A percentile compares a stretch with the other conserved stretches of the same genome.
Conservation (phyloP, 2,329 filamentous ascomycete species). For the Fusarium tanahbumbuense region DNA sequence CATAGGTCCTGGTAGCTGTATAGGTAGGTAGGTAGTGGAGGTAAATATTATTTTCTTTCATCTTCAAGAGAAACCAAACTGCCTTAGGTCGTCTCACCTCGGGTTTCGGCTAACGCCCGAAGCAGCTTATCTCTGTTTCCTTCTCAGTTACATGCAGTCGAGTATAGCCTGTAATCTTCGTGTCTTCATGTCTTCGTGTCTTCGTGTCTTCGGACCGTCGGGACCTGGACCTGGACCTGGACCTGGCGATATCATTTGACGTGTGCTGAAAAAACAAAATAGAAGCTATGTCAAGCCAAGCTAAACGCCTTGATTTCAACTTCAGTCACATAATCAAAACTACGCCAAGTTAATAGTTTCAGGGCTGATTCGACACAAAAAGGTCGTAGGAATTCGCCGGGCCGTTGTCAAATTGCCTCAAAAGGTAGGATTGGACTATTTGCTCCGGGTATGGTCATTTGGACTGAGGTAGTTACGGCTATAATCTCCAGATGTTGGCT, state of each 20-base stretch:
- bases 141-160: not conserved
- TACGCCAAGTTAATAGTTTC: not conserved
- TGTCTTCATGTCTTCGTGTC: too few relatives aligned
- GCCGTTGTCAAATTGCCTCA: not conserved
- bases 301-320: not conserved
- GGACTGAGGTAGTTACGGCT: not conserved
- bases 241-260: not conserved
- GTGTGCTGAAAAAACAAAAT: not conserved
- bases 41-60: not conserved
- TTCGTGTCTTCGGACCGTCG: conserved; percentile 17
- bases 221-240: not conserved
- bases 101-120: conserved; percentile 44
- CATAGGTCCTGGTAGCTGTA: not conserved
- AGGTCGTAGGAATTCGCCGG: not conserved
- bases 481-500: conserved; percentile 2
- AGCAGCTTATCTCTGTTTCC: conserved; percentile 3
- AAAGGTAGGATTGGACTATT: conserved; percentile 17
- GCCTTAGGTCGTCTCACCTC: not conserved
- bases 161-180: conserved; percentile 5
- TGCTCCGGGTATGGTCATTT: conserved; percentile 14
- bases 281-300: not conserved
- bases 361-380: not conserved
- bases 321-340: not conserved
- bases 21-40: not conserved
- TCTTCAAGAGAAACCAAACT: not conserved